Percentiles rank a stretch among this genome's conserved stretches.
Evolutionary conservation across 257 asterid genomes (phyloP).

Genomic region (Solanum paucissectum): DNA sequence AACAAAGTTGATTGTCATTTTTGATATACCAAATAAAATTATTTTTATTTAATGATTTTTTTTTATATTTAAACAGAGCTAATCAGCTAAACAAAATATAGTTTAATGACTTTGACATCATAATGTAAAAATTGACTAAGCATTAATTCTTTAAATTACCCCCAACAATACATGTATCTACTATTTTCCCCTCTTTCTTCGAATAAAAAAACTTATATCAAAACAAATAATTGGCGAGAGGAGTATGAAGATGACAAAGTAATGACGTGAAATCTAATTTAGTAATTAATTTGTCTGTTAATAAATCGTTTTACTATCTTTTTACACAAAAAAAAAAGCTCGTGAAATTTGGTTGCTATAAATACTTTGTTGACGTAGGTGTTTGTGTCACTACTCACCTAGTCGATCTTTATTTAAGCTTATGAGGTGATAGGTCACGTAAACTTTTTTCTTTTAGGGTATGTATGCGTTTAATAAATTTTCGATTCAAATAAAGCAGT

Average conservation of each 20-base stretch:
- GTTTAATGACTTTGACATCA: background rate
- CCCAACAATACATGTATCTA: background rate
- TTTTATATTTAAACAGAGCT: background rate
- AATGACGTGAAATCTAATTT: background rate
- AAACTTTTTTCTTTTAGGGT: rapidly evolving
- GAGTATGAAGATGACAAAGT: background rate
- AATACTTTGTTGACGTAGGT: background rate
- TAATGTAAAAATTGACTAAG: background rate
- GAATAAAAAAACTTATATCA: no score
- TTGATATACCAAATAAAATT: background rate
- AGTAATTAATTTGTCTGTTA: no score
- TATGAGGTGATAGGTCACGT: background rate
- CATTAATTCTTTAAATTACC: no score
- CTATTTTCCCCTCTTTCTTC: no score
- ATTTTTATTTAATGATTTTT: background rate
- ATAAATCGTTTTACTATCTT: background rate
- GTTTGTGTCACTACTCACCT: background rate
- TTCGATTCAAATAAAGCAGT: background rate
- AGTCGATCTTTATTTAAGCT: no score
- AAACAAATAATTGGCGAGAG: no score
- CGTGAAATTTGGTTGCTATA: background rate
- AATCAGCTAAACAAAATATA: background rate
- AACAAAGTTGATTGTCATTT: background rate
- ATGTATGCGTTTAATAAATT: no score
- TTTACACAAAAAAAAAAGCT: background rate